Evolutionary conservation across 179 eudicot genomes (phyloP).

Genomic region (Camellia oleifera): DNA sequence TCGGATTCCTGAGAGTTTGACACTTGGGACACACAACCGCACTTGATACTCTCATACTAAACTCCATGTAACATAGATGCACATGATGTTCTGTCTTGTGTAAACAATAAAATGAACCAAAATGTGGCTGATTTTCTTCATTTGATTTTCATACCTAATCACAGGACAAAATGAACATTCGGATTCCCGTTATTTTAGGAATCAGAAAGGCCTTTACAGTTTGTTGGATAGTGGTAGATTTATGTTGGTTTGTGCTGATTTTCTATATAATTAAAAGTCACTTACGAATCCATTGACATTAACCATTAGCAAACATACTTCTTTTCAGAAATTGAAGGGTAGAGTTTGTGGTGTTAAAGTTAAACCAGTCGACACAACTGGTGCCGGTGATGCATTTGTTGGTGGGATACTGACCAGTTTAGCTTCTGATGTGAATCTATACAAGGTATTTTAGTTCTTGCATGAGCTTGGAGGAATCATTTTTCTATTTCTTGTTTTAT

Average conservation of each 20-base stretch:
- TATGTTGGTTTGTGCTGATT: background rate
- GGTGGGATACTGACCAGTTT: conserved; percentile 60
- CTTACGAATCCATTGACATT: background rate
- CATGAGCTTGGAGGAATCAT: background rate
- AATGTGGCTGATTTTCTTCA: background rate
- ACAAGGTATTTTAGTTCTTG: conserved; percentile 39
- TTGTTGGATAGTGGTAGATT: background rate
- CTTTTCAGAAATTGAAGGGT: conserved; percentile 65
- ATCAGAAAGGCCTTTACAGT: background rate
- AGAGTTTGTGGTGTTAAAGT: conserved; percentile 58
- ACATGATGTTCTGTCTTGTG: background rate
- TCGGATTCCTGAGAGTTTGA: background rate
- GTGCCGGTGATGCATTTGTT: conserved; percentile 89
- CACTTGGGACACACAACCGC: too few species aligned
- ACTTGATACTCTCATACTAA: too few species aligned
- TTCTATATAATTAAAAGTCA: background rate
- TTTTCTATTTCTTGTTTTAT: background rate
- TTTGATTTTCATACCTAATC: background rate
- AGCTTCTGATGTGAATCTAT: conserved; percentile 54
- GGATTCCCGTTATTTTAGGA: background rate
- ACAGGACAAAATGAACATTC: background rate
- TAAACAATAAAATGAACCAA: background rate
- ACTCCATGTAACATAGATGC: background rate
- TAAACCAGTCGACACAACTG: conserved; percentile 74
- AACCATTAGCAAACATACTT: background rate